These are phyloP conservation scores for Sherardia arvensis DNA, from an alignment of 257 asterid species.

Conservation along the genomic window DNA sequence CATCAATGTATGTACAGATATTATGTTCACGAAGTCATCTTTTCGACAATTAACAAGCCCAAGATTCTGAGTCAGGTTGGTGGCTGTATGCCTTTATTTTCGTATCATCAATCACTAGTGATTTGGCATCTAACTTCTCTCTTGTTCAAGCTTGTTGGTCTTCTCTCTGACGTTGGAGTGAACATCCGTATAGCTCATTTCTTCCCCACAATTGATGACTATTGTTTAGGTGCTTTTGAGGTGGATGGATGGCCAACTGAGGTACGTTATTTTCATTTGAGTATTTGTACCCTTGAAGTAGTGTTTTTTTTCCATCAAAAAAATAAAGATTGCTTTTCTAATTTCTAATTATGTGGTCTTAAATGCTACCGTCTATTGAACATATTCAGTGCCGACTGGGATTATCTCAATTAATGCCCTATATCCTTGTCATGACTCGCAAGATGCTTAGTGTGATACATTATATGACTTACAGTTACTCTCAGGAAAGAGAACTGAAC, in stretches of 20 bases:
- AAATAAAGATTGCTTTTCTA: neutral
- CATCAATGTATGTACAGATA: neutral
- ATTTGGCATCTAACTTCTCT: slow-evolving; percentile 3
- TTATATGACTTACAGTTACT: neutral
- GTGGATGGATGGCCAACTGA: slow-evolving; percentile 93
- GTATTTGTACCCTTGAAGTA: neutral
- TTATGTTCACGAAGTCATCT: slow-evolving; percentile 60
- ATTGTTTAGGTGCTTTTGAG: slow-evolving; percentile 82
- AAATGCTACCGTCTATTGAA: neutral
- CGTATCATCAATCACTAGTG: neutral
- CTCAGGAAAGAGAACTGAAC: neutral
- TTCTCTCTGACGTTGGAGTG: slow-evolving; percentile 92
- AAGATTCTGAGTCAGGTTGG: slow-evolving; percentile 88
- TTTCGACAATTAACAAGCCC: slow-evolving; percentile 87
- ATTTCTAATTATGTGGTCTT: neutral
- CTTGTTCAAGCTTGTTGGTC: slow-evolving; percentile 74
- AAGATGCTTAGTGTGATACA: neutral
- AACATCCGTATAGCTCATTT: slow-evolving; percentile 99
- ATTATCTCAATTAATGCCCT: neutral
- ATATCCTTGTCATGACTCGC: neutral
- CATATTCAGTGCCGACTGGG: neutral
- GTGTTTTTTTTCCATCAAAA: too few relatives aligned
- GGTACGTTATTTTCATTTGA: slow-evolving; percentile 34
- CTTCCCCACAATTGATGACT: slow-evolving; percentile 84
- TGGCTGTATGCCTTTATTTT: neutral